Evolutionary conservation across 129 eudicot genomes (phyloP).

Genomic region (Lactuca saligna): DNA sequence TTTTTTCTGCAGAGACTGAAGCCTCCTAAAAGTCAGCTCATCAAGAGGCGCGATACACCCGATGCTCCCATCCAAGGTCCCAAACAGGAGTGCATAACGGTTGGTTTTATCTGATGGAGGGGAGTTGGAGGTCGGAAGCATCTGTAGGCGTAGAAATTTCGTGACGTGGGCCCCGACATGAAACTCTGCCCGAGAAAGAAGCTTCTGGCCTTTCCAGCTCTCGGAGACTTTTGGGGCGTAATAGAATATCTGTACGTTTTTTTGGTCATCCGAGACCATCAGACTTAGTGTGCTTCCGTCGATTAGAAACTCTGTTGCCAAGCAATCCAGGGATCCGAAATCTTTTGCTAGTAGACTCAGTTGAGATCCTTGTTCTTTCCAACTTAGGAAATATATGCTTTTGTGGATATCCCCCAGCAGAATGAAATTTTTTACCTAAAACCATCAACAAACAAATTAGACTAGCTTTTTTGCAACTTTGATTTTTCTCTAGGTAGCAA

Average conservation of each 20-base stretch:
- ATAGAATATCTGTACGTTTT: conserved; percentile 92
- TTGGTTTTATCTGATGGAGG: conserved; percentile 79
- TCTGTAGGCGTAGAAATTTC: conserved; percentile 80
- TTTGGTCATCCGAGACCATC: conserved; percentile 85
- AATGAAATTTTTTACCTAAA: conserved; percentile 89
- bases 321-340: conserved; percentile 91
- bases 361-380: conserved; percentile 96
- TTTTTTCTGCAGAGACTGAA: conserved; percentile 91
- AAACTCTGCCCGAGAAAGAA: conserved; percentile 93
- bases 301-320: conserved; percentile 86
- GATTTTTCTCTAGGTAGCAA: background rate
- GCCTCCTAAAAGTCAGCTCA: conserved; percentile 86
- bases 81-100: conserved; percentile 79
- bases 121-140: conserved; percentile 67
- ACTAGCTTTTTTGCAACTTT: background rate
- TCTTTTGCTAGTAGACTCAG: conserved; percentile 91
- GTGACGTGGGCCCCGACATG: conserved; percentile 94
- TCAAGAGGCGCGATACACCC: conserved; percentile 98
- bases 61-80: conserved; percentile 92
- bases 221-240: conserved; percentile 91
- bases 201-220: conserved; percentile 99
- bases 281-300: conserved; percentile 97
- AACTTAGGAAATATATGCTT: conserved; percentile 89
- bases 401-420: conserved; percentile 93
- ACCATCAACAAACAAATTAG: background rate